Evolutionary conservation across 2,329 filamentous ascomycete genomes (phyloP), one percentile per base, ranked within the genome.

Genomic region (Phialocephala sp.): DNA sequence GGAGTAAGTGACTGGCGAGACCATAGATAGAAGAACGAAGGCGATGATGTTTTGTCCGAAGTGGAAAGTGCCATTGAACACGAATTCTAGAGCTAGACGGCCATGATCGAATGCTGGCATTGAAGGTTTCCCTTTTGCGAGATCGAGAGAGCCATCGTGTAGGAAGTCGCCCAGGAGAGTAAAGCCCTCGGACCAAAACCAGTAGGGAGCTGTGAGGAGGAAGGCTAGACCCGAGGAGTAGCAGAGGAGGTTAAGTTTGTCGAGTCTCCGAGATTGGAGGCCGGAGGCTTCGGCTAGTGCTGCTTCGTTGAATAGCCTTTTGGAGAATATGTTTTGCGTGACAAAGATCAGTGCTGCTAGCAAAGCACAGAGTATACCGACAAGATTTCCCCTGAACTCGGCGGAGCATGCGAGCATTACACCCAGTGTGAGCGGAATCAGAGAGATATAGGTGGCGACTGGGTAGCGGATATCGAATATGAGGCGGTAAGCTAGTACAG

Each of bases 291-390:
- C 94, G 1, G 92, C 91, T 65, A 89, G 89, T 8, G 93, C 90
- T 8, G 92, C 93, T 76, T 97, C 94, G 77, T 97, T 99, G 83
- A 99, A 99, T 11, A 99, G 88, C 71, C 93, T 92, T 80, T 99
- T 99, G 22, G 94, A 98, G 71, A 97, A 97, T 64, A 99, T 99
- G 76, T 99, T 99, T 76, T 99, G 95, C 0, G 93, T 95, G 41
- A 99, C 95, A 76, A 99, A 99, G 70, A 98, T 91, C 63, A 98
- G 82, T 8, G 95, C 93, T n/a, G 93, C 94, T 39, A 92, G 82
- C 43, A 99, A 89, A 3, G 95, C 94, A 74, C 94, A 94, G 12
- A 94, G 74, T 20, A 99, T 91, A n/a, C 95, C 95, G 60, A 95
- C 85, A 68, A 97, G 86, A 75, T 99, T 94, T 36, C 92, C 94